These are phyloP conservation scores for Phytopythium oedochilum DNA, from an alignment of 352 stramenopile genomes.

Conservation along the genomic window DNA sequence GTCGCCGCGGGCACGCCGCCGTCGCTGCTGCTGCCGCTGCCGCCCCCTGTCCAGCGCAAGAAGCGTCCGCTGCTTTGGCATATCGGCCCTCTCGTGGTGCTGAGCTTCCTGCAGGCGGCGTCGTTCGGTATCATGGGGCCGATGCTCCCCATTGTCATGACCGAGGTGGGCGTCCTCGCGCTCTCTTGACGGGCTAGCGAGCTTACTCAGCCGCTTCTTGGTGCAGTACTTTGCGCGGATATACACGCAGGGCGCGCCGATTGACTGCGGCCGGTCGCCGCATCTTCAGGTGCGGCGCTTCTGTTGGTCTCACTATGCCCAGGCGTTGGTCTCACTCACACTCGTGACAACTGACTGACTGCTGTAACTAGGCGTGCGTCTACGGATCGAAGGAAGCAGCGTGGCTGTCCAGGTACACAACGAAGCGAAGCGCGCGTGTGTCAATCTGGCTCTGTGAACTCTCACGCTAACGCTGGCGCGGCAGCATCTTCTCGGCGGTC, in stretches of 20 bases:
- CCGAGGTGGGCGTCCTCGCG: constrained; percentile 36
- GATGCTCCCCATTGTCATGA: constrained; percentile 61
- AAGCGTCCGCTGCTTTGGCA: constrained; percentile 15
- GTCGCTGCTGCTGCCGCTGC: not conserved
- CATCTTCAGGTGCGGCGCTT: constrained; percentile 22
- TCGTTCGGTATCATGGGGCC: constrained; percentile 66
- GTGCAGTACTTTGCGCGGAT: constrained; percentile 70
- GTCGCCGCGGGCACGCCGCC: not conserved
- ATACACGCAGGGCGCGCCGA: constrained; percentile 33
- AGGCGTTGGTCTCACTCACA: not conserved
- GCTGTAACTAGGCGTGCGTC: constrained; percentile 53
- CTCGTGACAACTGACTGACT: not conserved
- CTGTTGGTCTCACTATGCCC: not conserved
- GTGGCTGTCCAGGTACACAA: constrained; percentile 60
- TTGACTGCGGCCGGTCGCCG: constrained; percentile 51
- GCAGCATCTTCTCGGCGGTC: constrained; percentile 59
- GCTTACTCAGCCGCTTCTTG: not conserved
- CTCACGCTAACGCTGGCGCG: not conserved
- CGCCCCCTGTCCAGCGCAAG: not conserved
- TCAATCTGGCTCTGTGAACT: too few relatives aligned
- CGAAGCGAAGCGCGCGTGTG: not conserved
- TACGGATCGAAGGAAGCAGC: constrained; percentile 61
- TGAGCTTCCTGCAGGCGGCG: constrained; percentile 41
- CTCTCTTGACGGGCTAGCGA: not conserved
- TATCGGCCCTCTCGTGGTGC: constrained; percentile 36